These are phyloP conservation scores for Pseudocercospora fuligena DNA, from an alignment of 2,329 filamentous ascomycete species.

Conservation along the genomic window DNA sequence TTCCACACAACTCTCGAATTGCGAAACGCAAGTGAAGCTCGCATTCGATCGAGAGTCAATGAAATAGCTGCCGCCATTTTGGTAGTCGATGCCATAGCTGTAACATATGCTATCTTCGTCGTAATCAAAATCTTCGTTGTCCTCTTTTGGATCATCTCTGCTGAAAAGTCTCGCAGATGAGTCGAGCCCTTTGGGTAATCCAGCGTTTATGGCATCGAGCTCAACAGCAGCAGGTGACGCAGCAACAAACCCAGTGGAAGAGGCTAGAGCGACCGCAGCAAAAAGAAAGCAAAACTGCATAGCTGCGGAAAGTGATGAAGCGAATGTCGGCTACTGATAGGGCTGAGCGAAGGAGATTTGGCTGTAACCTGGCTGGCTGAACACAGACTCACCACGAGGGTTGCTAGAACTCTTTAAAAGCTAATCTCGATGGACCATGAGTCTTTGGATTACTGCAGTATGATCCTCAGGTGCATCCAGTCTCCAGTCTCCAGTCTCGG, in stretches of 20 bases:
- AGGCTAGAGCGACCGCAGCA: background rate
- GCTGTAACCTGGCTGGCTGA: background rate
- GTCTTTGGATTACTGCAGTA: background rate
- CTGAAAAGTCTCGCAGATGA: background rate
- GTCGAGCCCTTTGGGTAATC: background rate
- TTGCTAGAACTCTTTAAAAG: background rate
- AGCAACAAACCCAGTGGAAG: background rate
- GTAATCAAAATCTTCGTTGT: conserved; percentile 17
- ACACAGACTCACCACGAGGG: background rate
- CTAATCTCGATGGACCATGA: background rate
- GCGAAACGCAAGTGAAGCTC: conserved; percentile 50
- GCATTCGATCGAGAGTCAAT: conserved; percentile 50
- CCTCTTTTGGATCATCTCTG: conserved; percentile 8
- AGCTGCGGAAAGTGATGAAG: background rate
- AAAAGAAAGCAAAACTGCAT: background rate
- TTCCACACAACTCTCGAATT: conserved; percentile 50
- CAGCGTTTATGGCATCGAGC: background rate
- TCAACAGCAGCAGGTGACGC: background rate
- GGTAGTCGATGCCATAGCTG: conserved; percentile 47
- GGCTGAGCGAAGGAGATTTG: background rate
- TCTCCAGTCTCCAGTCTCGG: background rate
- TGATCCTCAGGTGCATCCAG: background rate
- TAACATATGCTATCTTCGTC: conserved; percentile 29
- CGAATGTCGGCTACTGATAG: background rate
- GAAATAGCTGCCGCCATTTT: conserved; percentile 51